phyloP scores from a whole-genome alignment of 2,329 filamentous ascomycete genomes.

The Talaromyces sp. region DNA sequence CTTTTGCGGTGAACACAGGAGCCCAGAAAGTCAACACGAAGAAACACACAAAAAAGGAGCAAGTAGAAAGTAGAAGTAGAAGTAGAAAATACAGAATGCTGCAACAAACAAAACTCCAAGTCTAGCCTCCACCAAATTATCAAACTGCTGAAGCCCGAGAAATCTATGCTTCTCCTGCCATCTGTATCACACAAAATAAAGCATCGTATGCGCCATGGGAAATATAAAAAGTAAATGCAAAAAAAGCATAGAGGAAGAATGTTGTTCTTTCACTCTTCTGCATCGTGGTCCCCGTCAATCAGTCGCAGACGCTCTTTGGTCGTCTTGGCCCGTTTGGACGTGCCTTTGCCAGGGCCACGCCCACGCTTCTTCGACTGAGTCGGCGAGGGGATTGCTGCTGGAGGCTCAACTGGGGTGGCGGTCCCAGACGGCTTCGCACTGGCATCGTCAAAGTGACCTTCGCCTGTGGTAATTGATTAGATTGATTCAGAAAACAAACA shows the following conservation, averaged over 20 bases:
- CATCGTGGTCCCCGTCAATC: conserved; percentile 39
- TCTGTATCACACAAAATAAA: background rate
- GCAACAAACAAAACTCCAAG: background rate
- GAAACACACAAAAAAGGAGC: background rate
- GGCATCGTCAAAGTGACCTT: conserved; percentile 90
- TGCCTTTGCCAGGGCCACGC: conserved; percentile 50
- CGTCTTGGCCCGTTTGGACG: conserved; percentile 57
- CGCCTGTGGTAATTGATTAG: conserved; percentile 55
- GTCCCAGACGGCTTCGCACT: conserved; percentile 78
- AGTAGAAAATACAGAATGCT: background rate
- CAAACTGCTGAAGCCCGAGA: background rate
- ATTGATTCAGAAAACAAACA: background rate
- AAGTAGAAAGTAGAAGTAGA: background rate
- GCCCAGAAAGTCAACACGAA: background rate
- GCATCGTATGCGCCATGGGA: background rate
- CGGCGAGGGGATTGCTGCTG: conserved; percentile 32
- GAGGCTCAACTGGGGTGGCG: conserved; percentile 65
- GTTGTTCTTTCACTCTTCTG: conserved; percentile 13
- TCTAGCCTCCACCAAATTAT: background rate
- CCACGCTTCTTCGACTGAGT: conserved; percentile 46
- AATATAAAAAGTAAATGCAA: background rate
- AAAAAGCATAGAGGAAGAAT: background rate
- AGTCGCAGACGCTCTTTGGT: conserved; percentile 47
- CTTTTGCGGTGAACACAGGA: background rate
- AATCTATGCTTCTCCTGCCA: background rate